Percentiles rank a stretch among this genome's conserved stretches.
Evolutionary conservation across 495 filamentous ascomycete species (phyloP).

Genomic region (Letharia lupina): DNA sequence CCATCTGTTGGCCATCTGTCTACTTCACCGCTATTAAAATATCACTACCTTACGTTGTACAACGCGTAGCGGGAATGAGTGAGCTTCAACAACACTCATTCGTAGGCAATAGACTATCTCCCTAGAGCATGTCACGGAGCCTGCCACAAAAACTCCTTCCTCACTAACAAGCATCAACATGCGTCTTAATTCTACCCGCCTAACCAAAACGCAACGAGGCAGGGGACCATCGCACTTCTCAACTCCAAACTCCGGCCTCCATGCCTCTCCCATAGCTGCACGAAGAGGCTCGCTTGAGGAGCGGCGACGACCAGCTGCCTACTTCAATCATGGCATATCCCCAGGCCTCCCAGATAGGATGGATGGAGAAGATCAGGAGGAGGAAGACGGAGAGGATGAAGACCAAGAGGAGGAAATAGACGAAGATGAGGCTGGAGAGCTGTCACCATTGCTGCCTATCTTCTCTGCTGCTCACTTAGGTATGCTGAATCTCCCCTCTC

Average conservation of each 20-base stretch:
- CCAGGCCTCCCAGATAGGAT: slow-evolving; percentile 30
- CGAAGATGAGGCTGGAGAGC: slow-evolving; percentile 51
- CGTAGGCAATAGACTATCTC: not conserved
- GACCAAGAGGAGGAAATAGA: slow-evolving; percentile 41
- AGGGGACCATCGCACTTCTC: slow-evolving; percentile 44
- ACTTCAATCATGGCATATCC: slow-evolving; percentile 27
- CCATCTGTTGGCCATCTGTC: too few relatives aligned
- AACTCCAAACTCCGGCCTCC: slow-evolving; percentile 33
- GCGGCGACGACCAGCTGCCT: slow-evolving; percentile 27
- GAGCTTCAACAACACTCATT: slow-evolving; percentile 1
- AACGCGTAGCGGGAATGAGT: slow-evolving; percentile 5
- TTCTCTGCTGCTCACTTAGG: slow-evolving; percentile 78
- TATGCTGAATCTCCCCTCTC: slow-evolving; percentile 29
- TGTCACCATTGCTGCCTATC: slow-evolving; percentile 62
- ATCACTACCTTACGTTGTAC: not conserved
- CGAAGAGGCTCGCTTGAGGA: slow-evolving; percentile 24
- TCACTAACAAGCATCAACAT: not conserved
- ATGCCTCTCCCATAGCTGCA: slow-evolving; percentile 25
- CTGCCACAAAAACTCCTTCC: not conserved
- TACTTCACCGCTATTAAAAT: not conserved
- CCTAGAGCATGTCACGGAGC: not conserved
- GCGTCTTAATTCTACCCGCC: not conserved
- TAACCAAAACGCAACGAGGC: slow-evolving; percentile 20
- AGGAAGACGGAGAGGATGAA: slow-evolving; percentile 40
- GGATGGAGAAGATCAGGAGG: slow-evolving; percentile 35